Base-by-base conservation (phyloP, 2,329 filamentous ascomycete genomes). In the Penicillium thymicola region DNA sequence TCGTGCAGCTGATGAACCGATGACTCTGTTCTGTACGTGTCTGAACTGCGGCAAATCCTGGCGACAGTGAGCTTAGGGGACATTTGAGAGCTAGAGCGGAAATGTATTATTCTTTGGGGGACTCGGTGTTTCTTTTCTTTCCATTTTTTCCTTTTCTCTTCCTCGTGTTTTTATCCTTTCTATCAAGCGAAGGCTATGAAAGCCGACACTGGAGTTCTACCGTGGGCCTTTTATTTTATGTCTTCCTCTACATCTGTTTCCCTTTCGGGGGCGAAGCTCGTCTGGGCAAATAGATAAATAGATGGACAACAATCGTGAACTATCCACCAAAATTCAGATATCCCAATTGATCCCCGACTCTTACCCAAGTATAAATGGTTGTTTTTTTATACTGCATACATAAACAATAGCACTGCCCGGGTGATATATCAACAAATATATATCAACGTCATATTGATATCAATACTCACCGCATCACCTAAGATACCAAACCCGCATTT, bases 1-100 rank as follows among this genome's bases (percentile, higher is more conserved):
- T 16, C 84, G 94, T 63, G 89, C 86, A 78, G 94, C 94, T 64
- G 94, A 99, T 83, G 94, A 97, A 78, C 93, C 93, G 69, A 79
- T 79, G 77, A 79, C 77, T 32, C 62, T 78, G 59, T 79, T 79
- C 60, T 79, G 77, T 65, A 78, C 77, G 40, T 79, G 77, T 62
- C 48, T 78, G 67, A 75, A 76, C 65, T 79, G 77, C 58, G 76
- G 77, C 43, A 79, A 79, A 66, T 76, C 77, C 40, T 79, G 77
- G 77, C 69, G 72, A 47, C 75, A 77, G 68, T 76, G 65, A 66
- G 52, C 28, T 32, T 16, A 40, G 16, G 41, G 23, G 16, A 4
- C 43, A 18, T 32, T 46, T 8, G 18, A 42, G 25, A 40, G n/a
- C 30, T 51, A 23, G 23, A 51, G 32, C 32, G 36, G 42, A 48